Evolutionary conservation across 2,329 filamentous ascomycete species (phyloP), one percentile per base, ranked within the genome.

Genomic region (Juglanconis sp.): DNA sequence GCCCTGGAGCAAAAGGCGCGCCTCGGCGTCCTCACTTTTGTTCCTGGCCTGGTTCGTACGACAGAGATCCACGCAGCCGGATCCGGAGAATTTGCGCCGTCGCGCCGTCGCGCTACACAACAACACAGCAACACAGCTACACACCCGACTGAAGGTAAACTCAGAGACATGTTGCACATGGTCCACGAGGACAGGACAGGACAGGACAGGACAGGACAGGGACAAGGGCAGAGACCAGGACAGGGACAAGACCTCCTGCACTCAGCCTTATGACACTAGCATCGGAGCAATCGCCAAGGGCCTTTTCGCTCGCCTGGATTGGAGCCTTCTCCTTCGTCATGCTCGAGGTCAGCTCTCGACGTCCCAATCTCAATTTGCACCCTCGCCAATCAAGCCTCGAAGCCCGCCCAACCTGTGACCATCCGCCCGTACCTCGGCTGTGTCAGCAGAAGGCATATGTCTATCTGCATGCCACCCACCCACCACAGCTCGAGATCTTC

Each of bases 371-470:
- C 24, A 24, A 38, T 38, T 8, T 3, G 8, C 35, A 38, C 31
- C 48, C n/a, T 35, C 31, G 49, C 49, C 32, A 35, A n/a, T 10
- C 31, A 31, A 6, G 15, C 15, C 31, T 35, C 17, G 11, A 51
- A 35, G 5, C 11, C 35, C 31, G 32, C 30, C 32, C n/a, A 15
- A 15, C 10, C n/a, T 15, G 38, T 42, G 38, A 5, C 15, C 15
- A 40, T 11, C 38, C 38, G 38, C 38, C 38, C 38, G n/a, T 24
- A 34, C 35, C 42, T 59, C 56, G 59, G 59, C 55, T 58, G 59
- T 58, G 55, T 40, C 56, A 55, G 38, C 48, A 31, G 59, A 54
- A 59, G 59, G 59, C 58, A 57, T 60, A 44, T 53, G 59, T 49
- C 46, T 59, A 36, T 47, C 47, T 52, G 54, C 35, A 10, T 56